phyloP scores from a whole-genome alignment of 2,329 filamentous ascomycete genomes.

The Lasiodiplodia sp. region DNA sequence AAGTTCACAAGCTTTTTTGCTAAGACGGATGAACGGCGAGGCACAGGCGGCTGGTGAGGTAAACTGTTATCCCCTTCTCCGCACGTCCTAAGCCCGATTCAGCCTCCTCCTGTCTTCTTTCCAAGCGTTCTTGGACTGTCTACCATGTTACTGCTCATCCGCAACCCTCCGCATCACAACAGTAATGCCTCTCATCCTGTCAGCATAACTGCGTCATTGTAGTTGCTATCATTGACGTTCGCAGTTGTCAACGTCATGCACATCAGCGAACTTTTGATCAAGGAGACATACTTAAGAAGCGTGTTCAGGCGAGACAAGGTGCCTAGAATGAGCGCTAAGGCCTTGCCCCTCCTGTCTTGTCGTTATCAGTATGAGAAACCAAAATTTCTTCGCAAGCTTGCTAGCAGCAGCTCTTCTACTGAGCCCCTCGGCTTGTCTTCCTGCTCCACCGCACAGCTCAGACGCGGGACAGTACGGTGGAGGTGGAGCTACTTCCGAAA shows the following conservation, averaged over 20 bases:
- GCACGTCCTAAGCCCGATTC: not conserved
- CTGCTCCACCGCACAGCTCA: not conserved
- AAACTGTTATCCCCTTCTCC: not conserved
- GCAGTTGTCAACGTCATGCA: too few relatives aligned
- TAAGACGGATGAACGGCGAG: slow-evolving; percentile 6
- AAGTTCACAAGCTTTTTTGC: not conserved
- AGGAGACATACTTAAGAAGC: too few relatives aligned
- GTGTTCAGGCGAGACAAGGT: too few relatives aligned
- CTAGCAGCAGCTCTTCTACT: slow-evolving; percentile 11
- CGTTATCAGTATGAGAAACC: not conserved
- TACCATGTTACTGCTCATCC: not conserved
- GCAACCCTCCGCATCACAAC: too few relatives aligned
- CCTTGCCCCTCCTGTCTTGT: too few relatives aligned
- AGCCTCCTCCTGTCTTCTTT: not conserved
- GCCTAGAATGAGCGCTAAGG: too few relatives aligned
- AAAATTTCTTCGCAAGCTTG: not conserved
- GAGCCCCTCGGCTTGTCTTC: not conserved
- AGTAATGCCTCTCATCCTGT: too few relatives aligned
- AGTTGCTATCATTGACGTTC: too few relatives aligned
- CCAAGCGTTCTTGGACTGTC: not conserved
- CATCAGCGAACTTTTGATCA: too few relatives aligned
- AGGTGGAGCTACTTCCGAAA: slow-evolving; percentile 16
- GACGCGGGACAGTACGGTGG: not conserved
- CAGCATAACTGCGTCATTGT: too few relatives aligned
- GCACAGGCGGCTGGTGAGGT: not conserved